Evolutionary conservation across 1,284 basidiomycete species (phyloP).

Genomic region (Sporisorium reilianum): DNA sequence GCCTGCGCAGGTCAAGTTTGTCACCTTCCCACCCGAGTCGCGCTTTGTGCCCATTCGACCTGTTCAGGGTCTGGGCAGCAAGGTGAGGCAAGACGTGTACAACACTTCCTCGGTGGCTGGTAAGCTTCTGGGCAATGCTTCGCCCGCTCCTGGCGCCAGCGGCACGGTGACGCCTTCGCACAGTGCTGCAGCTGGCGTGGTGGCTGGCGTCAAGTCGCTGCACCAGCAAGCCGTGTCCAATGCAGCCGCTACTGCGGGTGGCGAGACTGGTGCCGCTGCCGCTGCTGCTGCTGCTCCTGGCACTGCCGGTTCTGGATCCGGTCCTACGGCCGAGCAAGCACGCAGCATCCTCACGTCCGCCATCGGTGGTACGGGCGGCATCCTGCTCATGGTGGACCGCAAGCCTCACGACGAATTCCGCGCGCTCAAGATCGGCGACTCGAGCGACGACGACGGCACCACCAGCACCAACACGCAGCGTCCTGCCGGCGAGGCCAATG

Average conservation of each 20-base stretch:
- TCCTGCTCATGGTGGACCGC: conserved; percentile 63
- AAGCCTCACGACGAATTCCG: conserved; percentile 57
- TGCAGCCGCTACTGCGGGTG: conserved; percentile 18
- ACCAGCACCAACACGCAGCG: conserved; percentile 7
- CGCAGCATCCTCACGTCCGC: conserved; percentile 55
- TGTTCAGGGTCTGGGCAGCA: conserved; percentile 70
- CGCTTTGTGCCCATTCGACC: conserved; percentile 92
- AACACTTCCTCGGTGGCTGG: conserved; percentile 56
- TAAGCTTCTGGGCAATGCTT: conserved; percentile 53
- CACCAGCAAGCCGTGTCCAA: conserved; percentile 41
- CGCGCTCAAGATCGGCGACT: conserved; percentile 45
- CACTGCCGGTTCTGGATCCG: conserved; percentile 4
- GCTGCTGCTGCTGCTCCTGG: background rate
- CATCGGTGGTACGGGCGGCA: conserved; percentile 64
- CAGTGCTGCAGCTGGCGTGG: conserved; percentile 3
- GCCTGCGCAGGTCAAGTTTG: conserved; percentile 85
- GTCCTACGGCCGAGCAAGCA: conserved; percentile 46
- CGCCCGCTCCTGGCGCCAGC: conserved; percentile 56
- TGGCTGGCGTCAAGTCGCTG: conserved; percentile 24
- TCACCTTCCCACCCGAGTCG: conserved; percentile 82
- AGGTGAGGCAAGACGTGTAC: conserved; percentile 54
- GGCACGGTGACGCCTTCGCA: conserved; percentile 53
- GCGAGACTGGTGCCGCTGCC: conserved; percentile 11
- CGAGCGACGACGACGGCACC: conserved; percentile 21
- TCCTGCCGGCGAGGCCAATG: background rate